Base-by-base conservation (phyloP, 2,329 filamentous ascomycete genomes). In the Bretziella fagacearum region DNA sequence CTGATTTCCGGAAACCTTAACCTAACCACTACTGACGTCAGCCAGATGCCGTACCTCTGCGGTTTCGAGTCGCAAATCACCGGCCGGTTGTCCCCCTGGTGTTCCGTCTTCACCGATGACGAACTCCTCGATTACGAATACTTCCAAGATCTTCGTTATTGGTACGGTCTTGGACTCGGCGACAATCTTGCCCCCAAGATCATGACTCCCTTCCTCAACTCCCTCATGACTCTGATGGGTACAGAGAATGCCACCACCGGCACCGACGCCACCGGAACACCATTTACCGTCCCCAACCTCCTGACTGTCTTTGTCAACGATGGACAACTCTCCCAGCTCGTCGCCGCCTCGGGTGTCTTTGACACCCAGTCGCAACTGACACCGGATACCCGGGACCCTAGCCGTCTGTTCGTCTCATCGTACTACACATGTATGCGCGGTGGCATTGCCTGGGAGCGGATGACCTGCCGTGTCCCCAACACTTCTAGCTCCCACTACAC, bases 1-100 rank as follows among this genome's bases (percentile, higher is more conserved):
- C 56, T 73, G 27, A 65, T 79, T 26, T 54, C 59, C 1, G 75
- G 77, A 1, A 63, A 67, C 32, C 65, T 81, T 27, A 68, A 67
- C 1, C 65, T 81, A 27, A 67, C 65, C 0, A 60, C 67, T 26
- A 60, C 58, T 1, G 74, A 81, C 49, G 62, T 77, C 35, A 63
- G 62, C 6, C 67, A 70, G 37, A 75, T 82, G 43, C 76, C 77
- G 0, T 81, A 82, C 54, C 65, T 81, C n/a, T 84, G 79, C 54
- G 79, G 76, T 3, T 83, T 79, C 50, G 79, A 84, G 55, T 75
- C 70, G 2, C 78, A 82, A 54, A 80, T 82, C 52, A 74, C 66
- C 0, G 77, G 78, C 1, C 62, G 60, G 2, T 58, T 73, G 3
- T 79, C 74, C 3, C 73, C 76, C 0, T 81, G 73, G 63, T 82